phyloP scores from a whole-genome alignment of 2,329 filamentous ascomycete species.

The Phyllosticta capitalensis region DNA sequence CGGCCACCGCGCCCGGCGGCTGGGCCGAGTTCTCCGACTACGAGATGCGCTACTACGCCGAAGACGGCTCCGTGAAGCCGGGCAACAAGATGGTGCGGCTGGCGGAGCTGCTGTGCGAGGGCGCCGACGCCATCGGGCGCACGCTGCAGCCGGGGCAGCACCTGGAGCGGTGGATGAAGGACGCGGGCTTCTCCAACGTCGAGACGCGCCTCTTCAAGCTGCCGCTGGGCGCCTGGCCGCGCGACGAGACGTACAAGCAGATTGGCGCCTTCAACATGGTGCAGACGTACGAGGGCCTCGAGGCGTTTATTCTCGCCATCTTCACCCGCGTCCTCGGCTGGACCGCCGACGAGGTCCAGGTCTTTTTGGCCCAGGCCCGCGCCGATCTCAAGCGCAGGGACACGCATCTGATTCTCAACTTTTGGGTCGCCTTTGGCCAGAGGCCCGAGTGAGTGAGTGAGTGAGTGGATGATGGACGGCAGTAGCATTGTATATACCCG shows the following conservation, averaged over 20 bases:
- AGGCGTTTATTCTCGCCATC: constrained; percentile 34
- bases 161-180: constrained; percentile 31
- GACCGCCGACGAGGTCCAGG: constrained; percentile 33
- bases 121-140: constrained; percentile 19
- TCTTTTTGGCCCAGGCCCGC: constrained; percentile 22
- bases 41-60: constrained; percentile 14
- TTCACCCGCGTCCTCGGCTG: constrained; percentile 34
- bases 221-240: constrained; percentile 17
- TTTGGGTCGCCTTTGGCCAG: constrained; percentile 1
- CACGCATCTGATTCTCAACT: background rate
- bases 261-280: constrained; percentile 23
- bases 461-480: no score
- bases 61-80: constrained; percentile 14
- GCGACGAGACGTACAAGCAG: constrained; percentile 14
- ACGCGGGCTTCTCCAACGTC: constrained; percentile 36
- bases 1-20: constrained; percentile 8
- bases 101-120: background rate
- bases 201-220: constrained; percentile 13
- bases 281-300: constrained; percentile 33
- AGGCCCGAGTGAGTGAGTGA: background rate
- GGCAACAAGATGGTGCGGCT: constrained; percentile 9
- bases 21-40: constrained; percentile 17
- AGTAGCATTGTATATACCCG: background rate
- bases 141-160: constrained; percentile 28
- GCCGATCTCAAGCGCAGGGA: constrained; percentile 16